A percentile compares a stretch with the other conserved stretches of the same genome.
These are phyloP conservation scores for Veloboletus limbatus DNA, from an alignment of 1,284 basidiomycete genomes.

Conservation along the genomic window DNA sequence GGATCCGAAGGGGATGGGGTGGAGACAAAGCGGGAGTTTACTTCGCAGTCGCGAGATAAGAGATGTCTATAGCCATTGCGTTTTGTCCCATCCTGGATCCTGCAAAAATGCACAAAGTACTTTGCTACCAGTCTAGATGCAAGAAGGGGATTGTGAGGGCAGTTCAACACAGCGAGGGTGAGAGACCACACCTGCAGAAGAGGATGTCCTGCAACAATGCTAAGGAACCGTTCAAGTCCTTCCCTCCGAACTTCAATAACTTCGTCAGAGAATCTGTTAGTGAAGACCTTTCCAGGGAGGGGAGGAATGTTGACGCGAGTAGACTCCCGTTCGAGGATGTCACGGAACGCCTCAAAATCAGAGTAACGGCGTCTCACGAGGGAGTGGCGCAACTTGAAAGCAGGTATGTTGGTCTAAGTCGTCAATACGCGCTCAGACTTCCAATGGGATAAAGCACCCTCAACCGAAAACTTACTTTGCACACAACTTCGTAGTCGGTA, in stretches of 20 bases:
- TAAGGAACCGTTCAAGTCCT: slow-evolving; percentile 93
- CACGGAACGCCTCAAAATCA: slow-evolving; percentile 98
- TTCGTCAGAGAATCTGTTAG: slow-evolving; percentile 96
- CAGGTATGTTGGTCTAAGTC: slow-evolving; percentile 93
- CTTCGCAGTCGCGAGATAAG: background rate
- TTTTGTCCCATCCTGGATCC: slow-evolving; percentile 81
- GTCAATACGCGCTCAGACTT: slow-evolving; percentile 1
- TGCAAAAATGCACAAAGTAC: slow-evolving; percentile 96
- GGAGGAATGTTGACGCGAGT: slow-evolving; percentile 97
- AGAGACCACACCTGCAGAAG: slow-evolving; percentile 75
- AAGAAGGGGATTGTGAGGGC: slow-evolving; percentile 12
- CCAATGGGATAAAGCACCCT: background rate
- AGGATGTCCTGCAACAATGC: slow-evolving; percentile 96
- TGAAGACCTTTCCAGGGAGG: slow-evolving; percentile 95
- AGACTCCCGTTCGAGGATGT: slow-evolving; percentile 95
- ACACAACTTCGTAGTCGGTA: slow-evolving; percentile 98
- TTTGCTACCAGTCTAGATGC: slow-evolving; percentile 86
- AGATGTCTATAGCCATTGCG: slow-evolving; percentile 64
- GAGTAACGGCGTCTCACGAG: slow-evolving; percentile 94
- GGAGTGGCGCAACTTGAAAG: slow-evolving; percentile 95
- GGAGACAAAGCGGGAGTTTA: background rate
- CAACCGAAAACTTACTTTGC: slow-evolving; percentile 61
- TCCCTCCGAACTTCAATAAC: slow-evolving; percentile 92
- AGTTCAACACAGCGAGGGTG: background rate
- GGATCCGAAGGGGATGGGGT: slow-evolving; percentile 1